These are phyloP conservation scores for Atkinsonella texensis DNA, from an alignment of 2,329 filamentous ascomycete species.

Conservation along the genomic window DNA sequence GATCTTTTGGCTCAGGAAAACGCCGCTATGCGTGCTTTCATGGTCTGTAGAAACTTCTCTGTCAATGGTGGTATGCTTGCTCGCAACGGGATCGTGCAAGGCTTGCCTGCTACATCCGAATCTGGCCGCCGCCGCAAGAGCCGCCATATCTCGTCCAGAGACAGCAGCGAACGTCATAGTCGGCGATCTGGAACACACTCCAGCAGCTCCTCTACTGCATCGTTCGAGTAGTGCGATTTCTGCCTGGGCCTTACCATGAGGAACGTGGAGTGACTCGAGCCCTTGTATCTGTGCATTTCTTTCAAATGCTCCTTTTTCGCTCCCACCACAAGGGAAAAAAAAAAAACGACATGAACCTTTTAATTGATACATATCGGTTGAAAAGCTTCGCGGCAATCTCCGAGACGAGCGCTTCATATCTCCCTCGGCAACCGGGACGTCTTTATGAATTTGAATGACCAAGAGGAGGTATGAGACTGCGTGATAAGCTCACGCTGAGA, in stretches of 20 bases:
- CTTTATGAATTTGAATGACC: constrained; percentile 6
- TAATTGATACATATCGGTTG: constrained; percentile 19
- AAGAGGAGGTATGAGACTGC: constrained; percentile 2
- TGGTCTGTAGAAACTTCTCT: constrained; percentile 95
- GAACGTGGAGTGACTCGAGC: constrained; percentile 2
- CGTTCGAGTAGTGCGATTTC: constrained; percentile 35
- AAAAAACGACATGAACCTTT: not conserved
- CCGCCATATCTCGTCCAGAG: constrained; percentile 37
- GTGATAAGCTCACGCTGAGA: not conserved
- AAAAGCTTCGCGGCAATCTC: constrained; percentile 27
- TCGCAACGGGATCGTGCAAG: constrained; percentile 56
- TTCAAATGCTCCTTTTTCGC: not conserved
- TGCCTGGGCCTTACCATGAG: not conserved
- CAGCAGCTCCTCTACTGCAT: constrained; percentile 50
- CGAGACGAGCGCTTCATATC: constrained; percentile 18
- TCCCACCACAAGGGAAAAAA: not conserved
- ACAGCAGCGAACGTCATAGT: constrained; percentile 31
- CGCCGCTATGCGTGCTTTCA: constrained; percentile 89
- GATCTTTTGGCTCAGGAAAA: constrained; percentile 80
- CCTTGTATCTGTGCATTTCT: not conserved
- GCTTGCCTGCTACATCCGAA: constrained; percentile 42
- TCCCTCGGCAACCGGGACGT: constrained; percentile 5
- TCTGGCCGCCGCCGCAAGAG: constrained; percentile 38
- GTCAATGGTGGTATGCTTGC: constrained; percentile 88
- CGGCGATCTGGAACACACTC: constrained; percentile 46